Evolutionary conservation across 2,329 filamentous ascomycete genomes (phyloP), one percentile per base, ranked within the genome.

Genomic region (Penicillium sp.): DNA sequence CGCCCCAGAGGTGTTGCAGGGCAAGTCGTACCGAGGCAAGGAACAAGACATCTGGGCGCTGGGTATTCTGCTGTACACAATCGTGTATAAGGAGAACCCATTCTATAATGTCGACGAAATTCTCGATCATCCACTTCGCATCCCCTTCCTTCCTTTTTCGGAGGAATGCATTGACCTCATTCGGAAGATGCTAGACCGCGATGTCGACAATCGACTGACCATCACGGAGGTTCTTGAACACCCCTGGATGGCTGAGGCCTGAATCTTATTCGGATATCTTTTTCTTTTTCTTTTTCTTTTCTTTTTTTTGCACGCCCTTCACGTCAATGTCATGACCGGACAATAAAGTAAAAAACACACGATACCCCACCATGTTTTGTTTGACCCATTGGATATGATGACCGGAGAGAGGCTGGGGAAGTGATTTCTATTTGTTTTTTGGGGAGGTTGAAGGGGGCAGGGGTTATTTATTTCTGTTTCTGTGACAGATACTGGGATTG

Each of bases 101-200:
- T 99, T 97, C 75, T 97, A 97, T 82, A 95, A 90, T 75, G 94
- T 97, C 67, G 94, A 99, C 73, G 94, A 99, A 79, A 99, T 99
- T 69, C 95, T 97, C 85, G 94, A 99, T 72, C 92, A 93, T 68
- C 93, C 97, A 65, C 80, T 99, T 55, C 86, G 94, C 44, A 88
- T 99, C 24, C 94, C 94, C 0, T 97, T 77, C 59, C 61, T 79
- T 18, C 77, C 76, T 4, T 79, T 77, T 57, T 77, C 91, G 72
- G 92, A 97, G 61, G 89, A 92, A 62, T 96, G 92, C 73, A 95
- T 99, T 62, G 89, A 97, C 66, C 81, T 99, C 48, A 89, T 99
- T 59, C 86, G 91, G 37, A 82, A 87, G 69, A 97, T 99, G 94
- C 85, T 99, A 24, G 87, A 97, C 71, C 87, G 94, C 34, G 89